Evolutionary conservation across 2,329 filamentous ascomycete species (phyloP), one percentile per base, ranked within the genome.

Genomic region (Penicillium sp.): DNA sequence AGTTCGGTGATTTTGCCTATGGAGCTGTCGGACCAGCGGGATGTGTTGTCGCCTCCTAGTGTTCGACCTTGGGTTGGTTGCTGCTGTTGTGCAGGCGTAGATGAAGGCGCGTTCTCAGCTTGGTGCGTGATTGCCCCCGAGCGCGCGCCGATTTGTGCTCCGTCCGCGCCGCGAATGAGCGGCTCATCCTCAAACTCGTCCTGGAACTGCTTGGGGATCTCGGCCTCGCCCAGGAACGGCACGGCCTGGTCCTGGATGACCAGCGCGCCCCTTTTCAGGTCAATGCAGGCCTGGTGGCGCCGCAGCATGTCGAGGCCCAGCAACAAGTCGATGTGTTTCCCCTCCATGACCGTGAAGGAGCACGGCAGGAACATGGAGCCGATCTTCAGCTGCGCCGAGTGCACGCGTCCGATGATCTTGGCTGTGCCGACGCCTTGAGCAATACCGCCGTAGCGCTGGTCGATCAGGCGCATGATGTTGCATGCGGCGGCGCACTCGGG

Each of bases 281-380:
- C 94, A 66, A 99, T 93, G 65, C 83, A 89, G 35, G 93, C 94
- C 74, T 96, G 93, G 74, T 97, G 92, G 40, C 94, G 85, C 77
- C 96, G 97, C 60, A 99, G 81, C 90, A 99, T 99, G 72, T 99
- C 94, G 43, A 99, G 78, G 3, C 94, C 94, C 12, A 99, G 83
- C 2, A 99, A 82, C 18, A 99, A 80, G 70, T 97, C 94, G 23
- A 99, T 94, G 52, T 91, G 86, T 74, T 97, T 99, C 62, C 94
- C 94, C 76, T 99, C 94, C 94, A 99, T 99, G 68, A 99, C 94
- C 3, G 94, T 99, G 73, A 99, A 99, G 59, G 91, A 94, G 76
- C 92, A 97, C 2, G 93, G 88, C 64, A 99, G 80, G 69, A 91
- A 91, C 60, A 93, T 83, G 43, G 83, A 85, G 53, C 93, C 94